Conservation (phyloP, 2,329 filamentous ascomycete species). For the Venturia asperata region DNA sequence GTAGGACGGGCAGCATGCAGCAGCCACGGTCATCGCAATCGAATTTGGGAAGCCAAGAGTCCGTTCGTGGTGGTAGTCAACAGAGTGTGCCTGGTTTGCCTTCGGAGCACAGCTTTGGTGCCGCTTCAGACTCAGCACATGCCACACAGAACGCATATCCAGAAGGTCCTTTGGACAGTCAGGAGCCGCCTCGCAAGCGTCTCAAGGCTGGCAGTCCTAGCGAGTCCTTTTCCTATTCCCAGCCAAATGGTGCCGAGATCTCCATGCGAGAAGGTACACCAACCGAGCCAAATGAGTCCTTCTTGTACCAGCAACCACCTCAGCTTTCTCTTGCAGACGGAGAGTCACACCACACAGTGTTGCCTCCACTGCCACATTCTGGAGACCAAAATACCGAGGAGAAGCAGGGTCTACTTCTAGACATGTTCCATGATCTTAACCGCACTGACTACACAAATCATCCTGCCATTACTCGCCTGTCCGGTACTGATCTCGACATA, state of each 20-base stretch:
- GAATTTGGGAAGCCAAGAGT: slow-evolving; percentile 55
- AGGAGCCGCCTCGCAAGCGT: slow-evolving; percentile 78
- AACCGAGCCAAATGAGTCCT: slow-evolving; percentile 74
- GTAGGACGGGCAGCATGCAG: slow-evolving; percentile 49
- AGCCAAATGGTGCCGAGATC: slow-evolving; percentile 47
- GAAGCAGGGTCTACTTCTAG: slow-evolving; percentile 75
- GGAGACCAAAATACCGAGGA: slow-evolving; percentile 60
- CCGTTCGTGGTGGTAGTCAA: slow-evolving; percentile 66
- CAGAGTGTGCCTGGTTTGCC: slow-evolving; percentile 64
- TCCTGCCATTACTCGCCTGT: slow-evolving; percentile 68
- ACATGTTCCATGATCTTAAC: slow-evolving; percentile 67
- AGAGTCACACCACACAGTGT: slow-evolving; percentile 49
- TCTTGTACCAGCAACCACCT: slow-evolving; percentile 52
- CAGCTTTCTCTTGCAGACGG: slow-evolving; percentile 37
- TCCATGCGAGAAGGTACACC: slow-evolving; percentile 56
- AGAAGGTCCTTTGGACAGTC: slow-evolving; percentile 38
- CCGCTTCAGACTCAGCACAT: slow-evolving; percentile 58
- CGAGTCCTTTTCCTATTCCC: slow-evolving; percentile 32
- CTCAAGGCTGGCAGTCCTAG: slow-evolving; percentile 43
- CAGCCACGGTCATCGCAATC: slow-evolving; percentile 65
- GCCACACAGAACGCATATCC: slow-evolving; percentile 47
- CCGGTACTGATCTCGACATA: slow-evolving; percentile 76
- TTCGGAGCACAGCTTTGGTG: slow-evolving; percentile 67
- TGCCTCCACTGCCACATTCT: slow-evolving; percentile 57
- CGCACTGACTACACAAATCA: slow-evolving; percentile 65